Percentiles rank a stretch among this genome's conserved stretches.
phyloP scores from a whole-genome alignment of 1,284 basidiomycete species.

The Cystobasidium sp. region DNA sequence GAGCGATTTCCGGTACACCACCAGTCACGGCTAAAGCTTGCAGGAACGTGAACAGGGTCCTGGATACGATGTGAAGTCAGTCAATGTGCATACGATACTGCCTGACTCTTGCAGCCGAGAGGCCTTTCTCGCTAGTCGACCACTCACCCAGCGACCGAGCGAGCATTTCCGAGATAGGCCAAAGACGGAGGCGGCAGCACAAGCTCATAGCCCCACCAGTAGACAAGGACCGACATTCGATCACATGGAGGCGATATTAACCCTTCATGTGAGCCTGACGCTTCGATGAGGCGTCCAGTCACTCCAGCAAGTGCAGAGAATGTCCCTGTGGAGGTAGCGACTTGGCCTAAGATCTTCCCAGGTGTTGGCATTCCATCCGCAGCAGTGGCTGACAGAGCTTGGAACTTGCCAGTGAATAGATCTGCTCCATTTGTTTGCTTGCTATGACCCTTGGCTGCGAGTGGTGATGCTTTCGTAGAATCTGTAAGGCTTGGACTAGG shows the following conservation, averaged over 20 bases:
- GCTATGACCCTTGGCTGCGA: not conserved
- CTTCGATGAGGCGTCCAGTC: conserved; percentile 43
- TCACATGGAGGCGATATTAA: conserved; percentile 44
- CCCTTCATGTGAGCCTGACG: conserved; percentile 21
- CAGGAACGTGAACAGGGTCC: conserved; percentile 49
- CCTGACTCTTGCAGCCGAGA: not conserved
- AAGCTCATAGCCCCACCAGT: conserved; percentile 53
- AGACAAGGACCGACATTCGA: conserved; percentile 44
- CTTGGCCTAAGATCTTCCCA: conserved; percentile 36
- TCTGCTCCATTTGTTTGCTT: conserved; percentile 1
- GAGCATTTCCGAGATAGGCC: conserved; percentile 34
- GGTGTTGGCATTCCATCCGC: conserved; percentile 24
- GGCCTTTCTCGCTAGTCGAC: not conserved
- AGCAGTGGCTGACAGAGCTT: conserved; percentile 12
- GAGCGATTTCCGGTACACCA: conserved; percentile 51
- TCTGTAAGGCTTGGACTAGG: not conserved
- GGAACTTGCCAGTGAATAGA: conserved; percentile 21
- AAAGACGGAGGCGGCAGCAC: conserved; percentile 48
- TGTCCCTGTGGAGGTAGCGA: conserved; percentile 38
- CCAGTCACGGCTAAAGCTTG: conserved; percentile 48
- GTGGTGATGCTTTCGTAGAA: not conserved
- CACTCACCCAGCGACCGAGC: conserved; percentile 44
- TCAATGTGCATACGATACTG: not conserved
- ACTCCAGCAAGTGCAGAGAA: conserved; percentile 46
- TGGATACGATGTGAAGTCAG: not conserved